Conservation (phyloP, 805 yeast genomes). For the Tetrapisispora taiwanensis region DNA sequence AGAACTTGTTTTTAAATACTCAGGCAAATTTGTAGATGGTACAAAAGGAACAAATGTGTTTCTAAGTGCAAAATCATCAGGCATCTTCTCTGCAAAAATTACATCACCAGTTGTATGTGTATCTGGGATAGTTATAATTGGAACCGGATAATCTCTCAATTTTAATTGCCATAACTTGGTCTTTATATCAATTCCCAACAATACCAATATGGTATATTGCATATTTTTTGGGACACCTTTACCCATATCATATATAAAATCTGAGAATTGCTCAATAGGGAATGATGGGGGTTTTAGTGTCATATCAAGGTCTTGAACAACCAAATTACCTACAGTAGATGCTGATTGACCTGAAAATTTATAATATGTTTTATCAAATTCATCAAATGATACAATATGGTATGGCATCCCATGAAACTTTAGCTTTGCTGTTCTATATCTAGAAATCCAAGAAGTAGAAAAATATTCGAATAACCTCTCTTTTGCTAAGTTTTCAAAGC, state of each 20-base stretch:
- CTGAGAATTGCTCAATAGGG: slow-evolving; percentile 19
- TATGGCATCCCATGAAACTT: slow-evolving; percentile 24
- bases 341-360: slow-evolving; percentile 17
- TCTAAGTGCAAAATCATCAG: slow-evolving; percentile 36
- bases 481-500: slow-evolving; percentile 7
- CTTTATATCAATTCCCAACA: slow-evolving; percentile 37
- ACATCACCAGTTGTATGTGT: slow-evolving; percentile 37
- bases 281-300: slow-evolving; percentile 27
- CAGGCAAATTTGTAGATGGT: slow-evolving; percentile 33
- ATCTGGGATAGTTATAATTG: slow-evolving; percentile 41
- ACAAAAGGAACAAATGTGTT: slow-evolving; percentile 49
- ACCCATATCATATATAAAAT: slow-evolving; percentile 33
- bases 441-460: slow-evolving; percentile 34
- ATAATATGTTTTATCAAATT: slow-evolving; percentile 13
- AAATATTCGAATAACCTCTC: slow-evolving; percentile 26
- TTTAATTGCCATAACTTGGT: slow-evolving; percentile 36
- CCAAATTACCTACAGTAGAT: slow-evolving; percentile 21
- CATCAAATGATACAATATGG: slow-evolving; percentile 10
- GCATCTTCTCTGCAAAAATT: slow-evolving; percentile 49
- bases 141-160: slow-evolving; percentile 48
- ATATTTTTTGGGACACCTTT: slow-evolving; percentile 45
- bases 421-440: slow-evolving; percentile 25
- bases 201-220: slow-evolving; percentile 45
- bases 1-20: slow-evolving; percentile 32
- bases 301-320: slow-evolving; percentile 17